Percentiles rank a stretch among this genome's conserved stretches.
Evolutionary conservation across 75 land plant genomes (phyloP).

Genomic region (Pseudotsuga menziesii): DNA sequence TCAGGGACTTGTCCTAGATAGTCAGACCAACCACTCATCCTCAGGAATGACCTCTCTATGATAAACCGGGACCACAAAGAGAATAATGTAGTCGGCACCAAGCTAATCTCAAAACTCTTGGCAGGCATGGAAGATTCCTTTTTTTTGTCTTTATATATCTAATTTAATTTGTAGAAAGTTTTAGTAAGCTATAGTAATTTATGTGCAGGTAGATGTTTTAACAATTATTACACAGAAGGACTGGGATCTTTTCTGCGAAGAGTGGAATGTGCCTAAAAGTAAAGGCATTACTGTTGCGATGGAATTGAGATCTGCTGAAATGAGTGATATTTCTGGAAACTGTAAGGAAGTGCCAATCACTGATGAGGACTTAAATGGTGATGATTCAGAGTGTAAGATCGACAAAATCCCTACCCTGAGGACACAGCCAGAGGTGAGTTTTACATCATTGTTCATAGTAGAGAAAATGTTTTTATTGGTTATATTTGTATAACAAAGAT

Average conservation of each 20-base stretch:
- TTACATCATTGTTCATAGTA: background rate
- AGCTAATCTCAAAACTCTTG: no score
- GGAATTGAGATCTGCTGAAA: conserved; percentile 11
- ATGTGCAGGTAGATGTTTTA: conserved; percentile 68
- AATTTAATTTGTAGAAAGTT: background rate
- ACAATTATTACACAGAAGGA: conserved; percentile 66
- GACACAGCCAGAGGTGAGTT: conserved; percentile 66
- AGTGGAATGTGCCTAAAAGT: conserved; percentile 59
- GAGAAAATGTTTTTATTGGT: background rate
- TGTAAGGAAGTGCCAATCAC: conserved; percentile 15
- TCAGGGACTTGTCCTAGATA: no score
- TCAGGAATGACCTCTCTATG: no score
- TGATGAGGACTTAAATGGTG: conserved; percentile 26
- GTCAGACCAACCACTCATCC: no score
- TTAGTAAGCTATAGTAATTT: background rate
- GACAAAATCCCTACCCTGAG: conserved; percentile 36
- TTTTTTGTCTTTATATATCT: no score
- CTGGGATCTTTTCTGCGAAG: conserved; percentile 79
- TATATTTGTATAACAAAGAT: conserved; percentile 3
- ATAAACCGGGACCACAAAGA: no score
- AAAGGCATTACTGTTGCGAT: conserved; percentile 61
- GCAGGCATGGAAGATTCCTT: no score
- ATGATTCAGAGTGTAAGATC: conserved; percentile 34
- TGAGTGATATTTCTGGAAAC: conserved; percentile 22
- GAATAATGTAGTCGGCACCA: no score